Base-by-base conservation (phyloP, 2,329 filamentous ascomycete species). In the Sclerotinia subarctica region DNA sequence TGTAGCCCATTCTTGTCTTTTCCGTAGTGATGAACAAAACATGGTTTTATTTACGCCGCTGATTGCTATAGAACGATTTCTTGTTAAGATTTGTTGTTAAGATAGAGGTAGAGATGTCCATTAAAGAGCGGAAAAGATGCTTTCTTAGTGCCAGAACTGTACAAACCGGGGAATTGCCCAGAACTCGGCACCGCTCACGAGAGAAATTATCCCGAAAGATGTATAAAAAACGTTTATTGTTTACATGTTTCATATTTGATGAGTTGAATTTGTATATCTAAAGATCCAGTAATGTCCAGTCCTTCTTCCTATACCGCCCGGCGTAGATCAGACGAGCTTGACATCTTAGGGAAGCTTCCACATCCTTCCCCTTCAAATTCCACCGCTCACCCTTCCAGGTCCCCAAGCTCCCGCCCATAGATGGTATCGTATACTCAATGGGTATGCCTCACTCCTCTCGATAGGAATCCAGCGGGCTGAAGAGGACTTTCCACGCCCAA, bases 21-120 rank as follows among this genome's bases (percentile, higher is more conserved):
- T 75, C 52, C 77, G 73, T 38, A 78, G 67, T 13, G 72, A 73
- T 21, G 73, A 72, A 67, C 75, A 78, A 64, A 78, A 78, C 75
- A 77, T 76, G n/a, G 47, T 60, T 51, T 17, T 15, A 42, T 49
- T 3, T 15, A 46, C 7, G 44, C 6, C 32, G 21, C 24, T 44
- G 32, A 15, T 46, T 32, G 29, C 26, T 8, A 19, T 52, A 19
- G n/a, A 15, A 10, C 5, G 5, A 26, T 26, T 38, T 7, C 13
- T n/a, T 49, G 32, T 38, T 26, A 8, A 19, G n/a, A 11, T 51
- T 32, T 38, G 38, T 38, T 38, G 38, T 38, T 3, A 38, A 3
- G 38, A 38, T 38, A 3, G 7, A 35, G 7, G 2, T 11, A 38
- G 11, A 19, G 32, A 21, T 24, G 11, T 62, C 17, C 26, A 15